Base-by-base conservation (phyloP, 164 flowering plant genomes). In the Chimonanthus praecox region DNA sequence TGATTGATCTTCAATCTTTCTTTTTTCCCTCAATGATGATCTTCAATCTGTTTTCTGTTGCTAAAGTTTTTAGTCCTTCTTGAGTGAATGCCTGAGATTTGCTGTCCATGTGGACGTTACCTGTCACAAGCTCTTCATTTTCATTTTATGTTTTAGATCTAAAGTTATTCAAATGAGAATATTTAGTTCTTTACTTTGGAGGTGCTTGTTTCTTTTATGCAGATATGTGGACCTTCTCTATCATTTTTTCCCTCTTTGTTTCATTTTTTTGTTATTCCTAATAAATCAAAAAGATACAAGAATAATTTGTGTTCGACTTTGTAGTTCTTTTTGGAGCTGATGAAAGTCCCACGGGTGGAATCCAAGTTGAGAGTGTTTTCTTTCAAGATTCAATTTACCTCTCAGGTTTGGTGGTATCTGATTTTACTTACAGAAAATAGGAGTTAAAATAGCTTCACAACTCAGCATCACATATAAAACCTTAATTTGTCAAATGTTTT, bases 301-400 rank as follows among this genome's bases (percentile, higher is more conserved):
- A 20, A 44, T 63, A 33, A 63, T 63, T 20, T 63, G 21, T 63
- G 33, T 63, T 63, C 10, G 33, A 20, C 33, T 62, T 81, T 83
- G 75, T 82, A 94, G 98, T 92, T 80, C 77, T 94, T 92, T 82
- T 54, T 92, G 89, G 97, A 94, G 88, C 80, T 92, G 79, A 94
- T 92, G 98, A 94, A 88, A 87, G 97, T 92, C 69, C 98, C 98
- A 60, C 87, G 98, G 33, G 95, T 91, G 75, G 97, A 92, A 77
- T 92, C 97, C 43, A 94, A 94, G 74, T 72, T 94, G 72, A 86
- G 94, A 87, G 97, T 94, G 54, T 94, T 94, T 83, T 81, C 89
- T 69, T 94, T 94, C 91, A 94, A 94, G 85, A 92, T 90, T 73
- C 97, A 90, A 74, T 94, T 92, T 77, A 82, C 81, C 70, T 75